A percentile compares a stretch with the other conserved stretches of the same genome.
Evolutionary conservation across 108 stramenopile genomes (phyloP).

Genomic region (Pelagomonas calceolata): DNA sequence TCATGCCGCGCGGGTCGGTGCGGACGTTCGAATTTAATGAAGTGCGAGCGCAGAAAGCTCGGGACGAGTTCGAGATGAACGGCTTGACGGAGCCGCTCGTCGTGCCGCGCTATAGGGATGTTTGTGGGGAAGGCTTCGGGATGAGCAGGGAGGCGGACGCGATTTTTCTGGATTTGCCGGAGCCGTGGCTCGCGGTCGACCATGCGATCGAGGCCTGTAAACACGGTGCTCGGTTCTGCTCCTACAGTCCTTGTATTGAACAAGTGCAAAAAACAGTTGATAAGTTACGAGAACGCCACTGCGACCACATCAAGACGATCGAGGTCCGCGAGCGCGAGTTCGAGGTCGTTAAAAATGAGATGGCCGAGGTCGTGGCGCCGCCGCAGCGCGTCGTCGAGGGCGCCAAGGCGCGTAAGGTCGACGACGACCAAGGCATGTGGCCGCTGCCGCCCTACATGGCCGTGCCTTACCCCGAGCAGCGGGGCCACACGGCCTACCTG

Average conservation of each 20-base stretch:
- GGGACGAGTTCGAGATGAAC: constrained; percentile 64
- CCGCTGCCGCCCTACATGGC: constrained; percentile 1
- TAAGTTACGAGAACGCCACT: constrained; percentile 52
- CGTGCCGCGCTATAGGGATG: constrained; percentile 61
- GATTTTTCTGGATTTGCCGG: constrained; percentile 80
- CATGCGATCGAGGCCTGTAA: constrained; percentile 63
- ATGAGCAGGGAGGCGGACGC: constrained; percentile 56
- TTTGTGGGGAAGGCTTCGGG: constrained; percentile 39
- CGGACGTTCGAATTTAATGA: constrained; percentile 65
- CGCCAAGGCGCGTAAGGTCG: not conserved
- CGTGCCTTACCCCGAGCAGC: constrained; percentile 48
- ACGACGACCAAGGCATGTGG: not conserved
- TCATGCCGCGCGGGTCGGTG: constrained; percentile 66
- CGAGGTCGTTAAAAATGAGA: constrained; percentile 53
- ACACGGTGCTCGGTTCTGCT: constrained; percentile 58
- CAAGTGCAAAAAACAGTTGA: constrained; percentile 65
- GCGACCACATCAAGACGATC: constrained; percentile 66
- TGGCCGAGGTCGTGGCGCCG: not conserved
- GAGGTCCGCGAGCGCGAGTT: constrained; percentile 70
- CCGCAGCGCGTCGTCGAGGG: not conserved
- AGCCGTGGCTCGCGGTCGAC: constrained; percentile 80
- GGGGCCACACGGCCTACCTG: constrained; percentile 91
- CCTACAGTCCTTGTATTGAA: constrained; percentile 89
- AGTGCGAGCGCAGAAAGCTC: constrained; percentile 61
- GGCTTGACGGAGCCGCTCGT: constrained; percentile 56